These are phyloP conservation scores for Posidonia australis DNA, from an alignment of 106 monocot species.

Conservation along the genomic window DNA sequence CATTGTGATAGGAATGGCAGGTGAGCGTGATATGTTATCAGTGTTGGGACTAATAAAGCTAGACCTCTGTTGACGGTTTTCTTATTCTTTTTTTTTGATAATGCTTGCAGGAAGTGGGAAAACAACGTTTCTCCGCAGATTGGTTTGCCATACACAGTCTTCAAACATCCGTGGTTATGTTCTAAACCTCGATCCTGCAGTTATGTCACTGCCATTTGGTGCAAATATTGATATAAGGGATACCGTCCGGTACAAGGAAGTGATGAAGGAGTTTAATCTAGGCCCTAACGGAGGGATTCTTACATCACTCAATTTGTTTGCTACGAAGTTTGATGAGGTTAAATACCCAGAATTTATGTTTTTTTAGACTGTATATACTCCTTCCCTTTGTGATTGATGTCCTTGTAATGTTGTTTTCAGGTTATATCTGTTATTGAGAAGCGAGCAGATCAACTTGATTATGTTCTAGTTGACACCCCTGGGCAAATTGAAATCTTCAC, in stretches of 20 bases:
- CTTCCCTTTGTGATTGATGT: background rate
- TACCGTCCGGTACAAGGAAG: conserved; percentile 88
- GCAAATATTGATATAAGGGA: conserved; percentile 97
- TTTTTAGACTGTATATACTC: background rate
- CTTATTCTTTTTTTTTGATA: background rate
- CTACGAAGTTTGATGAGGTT: conserved; percentile 91
- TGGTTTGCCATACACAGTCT: conserved; percentile 60
- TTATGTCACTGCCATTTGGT: conserved; percentile 77
- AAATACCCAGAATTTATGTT: background rate
- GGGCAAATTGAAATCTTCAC: conserved; percentile 99
- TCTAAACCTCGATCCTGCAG: conserved; percentile 90
- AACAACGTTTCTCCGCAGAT: conserved; percentile 72
- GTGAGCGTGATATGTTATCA: conserved; percentile 8
- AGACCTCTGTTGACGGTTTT: background rate
- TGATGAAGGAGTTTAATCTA: conserved; percentile 95
- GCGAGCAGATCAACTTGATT: conserved; percentile 86
- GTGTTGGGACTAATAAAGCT: background rate
- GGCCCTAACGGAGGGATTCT: conserved; percentile 97
- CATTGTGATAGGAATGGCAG: conserved; percentile 95
- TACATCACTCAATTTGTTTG: conserved; percentile 79
- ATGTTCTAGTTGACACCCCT: conserved; percentile 92
- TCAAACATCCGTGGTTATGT: conserved; percentile 70
- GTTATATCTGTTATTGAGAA: conserved; percentile 77
- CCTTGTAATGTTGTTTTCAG: conserved; percentile 29
- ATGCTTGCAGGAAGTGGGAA: conserved; percentile 69